These are phyloP conservation scores for Teratosphaeriaceae sp. DNA, from an alignment of 2,329 filamentous ascomycete species.

Conservation along the genomic window DNA sequence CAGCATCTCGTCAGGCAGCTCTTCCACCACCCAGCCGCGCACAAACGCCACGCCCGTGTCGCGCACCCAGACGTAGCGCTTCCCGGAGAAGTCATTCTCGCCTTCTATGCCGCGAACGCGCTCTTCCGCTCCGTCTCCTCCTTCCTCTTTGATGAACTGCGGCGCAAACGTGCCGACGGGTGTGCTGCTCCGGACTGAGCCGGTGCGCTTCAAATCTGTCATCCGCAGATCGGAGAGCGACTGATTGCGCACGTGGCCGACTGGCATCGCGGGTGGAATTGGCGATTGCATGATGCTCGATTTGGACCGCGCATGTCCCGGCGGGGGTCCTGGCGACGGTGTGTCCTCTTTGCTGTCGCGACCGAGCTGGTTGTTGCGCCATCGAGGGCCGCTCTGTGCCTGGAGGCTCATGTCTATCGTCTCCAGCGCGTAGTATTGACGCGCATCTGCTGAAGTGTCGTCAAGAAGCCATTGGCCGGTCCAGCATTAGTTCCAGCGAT, in stretches of 20 bases:
- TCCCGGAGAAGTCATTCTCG: constrained; percentile 97
- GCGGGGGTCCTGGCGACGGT: constrained; percentile 54
- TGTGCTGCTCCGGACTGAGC: constrained; percentile 59
- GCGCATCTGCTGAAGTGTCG: constrained; percentile 6
- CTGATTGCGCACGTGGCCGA: constrained; percentile 60
- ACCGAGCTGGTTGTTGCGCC: constrained; percentile 74
- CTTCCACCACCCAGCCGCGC: constrained; percentile 85
- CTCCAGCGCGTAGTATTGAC: constrained; percentile 5
- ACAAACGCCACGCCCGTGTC: constrained; percentile 84
- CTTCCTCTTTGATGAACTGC: constrained; percentile 88
- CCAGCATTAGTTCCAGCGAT: too few species aligned
- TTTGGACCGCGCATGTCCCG: constrained; percentile 57
- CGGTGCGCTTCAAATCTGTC: constrained; percentile 31
- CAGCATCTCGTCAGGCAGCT: constrained; percentile 61
- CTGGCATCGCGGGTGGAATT: constrained; percentile 37
- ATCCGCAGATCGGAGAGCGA: constrained; percentile 50
- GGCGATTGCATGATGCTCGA: constrained; percentile 67
- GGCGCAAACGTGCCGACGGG: constrained; percentile 85
- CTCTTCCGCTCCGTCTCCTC: constrained; percentile 54
- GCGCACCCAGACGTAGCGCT: constrained; percentile 95
- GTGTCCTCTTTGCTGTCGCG: constrained; percentile 49
- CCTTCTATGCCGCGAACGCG: constrained; percentile 73
- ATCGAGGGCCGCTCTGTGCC: constrained; percentile 58
- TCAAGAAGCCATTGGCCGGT: constrained; percentile 3
- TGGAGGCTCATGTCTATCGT: constrained; percentile 44